Base-by-base conservation (phyloP, 2,329 filamentous ascomycete species). In the Trichoderma sp. region DNA sequence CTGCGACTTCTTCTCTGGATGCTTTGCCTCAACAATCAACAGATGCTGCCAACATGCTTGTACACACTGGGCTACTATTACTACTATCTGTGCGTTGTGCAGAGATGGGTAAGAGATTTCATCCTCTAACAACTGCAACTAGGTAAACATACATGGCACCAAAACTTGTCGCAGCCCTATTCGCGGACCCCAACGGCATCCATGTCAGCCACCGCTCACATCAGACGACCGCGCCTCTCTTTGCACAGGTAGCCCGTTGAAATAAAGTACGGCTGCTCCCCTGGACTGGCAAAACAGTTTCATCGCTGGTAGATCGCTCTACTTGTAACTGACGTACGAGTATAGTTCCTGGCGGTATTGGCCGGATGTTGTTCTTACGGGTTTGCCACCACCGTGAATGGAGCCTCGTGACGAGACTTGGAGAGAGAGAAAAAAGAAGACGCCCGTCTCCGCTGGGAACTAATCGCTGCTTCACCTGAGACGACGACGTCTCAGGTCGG, bases 401-500 rank as follows among this genome's bases (percentile, higher is more conserved):
- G 18, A 15, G 39, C 56, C 53, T 51, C 66, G 66, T 61, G 66
- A 69, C 56, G 47, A 14, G 47, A 6, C 30, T 15, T 6, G 18
- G 32, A 32, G 39, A 18, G 30, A 26, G 36, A 30, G 18, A 43
- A 36, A 58, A 67, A 18, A 36, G 53, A 39, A 64, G 32, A 64
- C 43, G 60, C 68, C 61, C 51, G 60, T 71, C 68, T 66, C 69
- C 69, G 61, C 69, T 53, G 39, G 24, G 69, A 51, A 32, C 61
- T 57, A 71, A 71, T 64, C 51, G 69, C 69, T 71, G 69, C 69
- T 51, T 64, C 73, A 74, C 73, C 73, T 74, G 73, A 74, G 73
- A 74, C 73, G 73, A 74, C 73, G 73, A 71, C 73, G 73, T 74
- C 73, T 74, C 73, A 74, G 73, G 73, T 74, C 57, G 58, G 28